Conservation (phyloP, 164 flowering plant genomes). For the Nymphaea thermarum region DNA sequence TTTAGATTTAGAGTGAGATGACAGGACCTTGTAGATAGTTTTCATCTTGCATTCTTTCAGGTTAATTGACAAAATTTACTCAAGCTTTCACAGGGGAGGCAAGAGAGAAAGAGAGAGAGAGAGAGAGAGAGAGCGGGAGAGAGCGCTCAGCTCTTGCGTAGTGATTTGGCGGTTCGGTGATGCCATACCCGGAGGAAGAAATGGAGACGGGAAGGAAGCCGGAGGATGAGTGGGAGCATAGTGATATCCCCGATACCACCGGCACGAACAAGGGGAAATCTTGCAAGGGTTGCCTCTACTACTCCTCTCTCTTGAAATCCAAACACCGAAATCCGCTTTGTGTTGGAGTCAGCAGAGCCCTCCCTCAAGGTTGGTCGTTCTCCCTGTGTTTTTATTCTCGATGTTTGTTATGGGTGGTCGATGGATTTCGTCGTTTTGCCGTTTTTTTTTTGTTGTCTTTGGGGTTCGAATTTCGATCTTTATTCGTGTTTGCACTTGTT, state of each 20-base stretch:
- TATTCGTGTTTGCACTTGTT: neutral
- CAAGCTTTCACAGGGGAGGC: too few species aligned
- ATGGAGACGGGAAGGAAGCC: neutral
- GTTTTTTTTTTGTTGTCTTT: neutral
- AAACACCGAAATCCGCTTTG: slow-evolving; percentile 35
- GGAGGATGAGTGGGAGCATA: neutral
- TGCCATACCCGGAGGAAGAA: neutral
- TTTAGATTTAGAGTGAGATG: too few species aligned
- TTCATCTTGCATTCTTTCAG: too few species aligned
- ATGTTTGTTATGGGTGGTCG: neutral
- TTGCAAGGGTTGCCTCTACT: slow-evolving; percentile 51
- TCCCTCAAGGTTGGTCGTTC: slow-evolving; percentile 25
- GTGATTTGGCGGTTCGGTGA: neutral
- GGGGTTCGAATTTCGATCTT: neutral
- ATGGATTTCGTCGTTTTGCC: neutral
- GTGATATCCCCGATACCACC: neutral
- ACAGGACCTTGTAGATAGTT: too few species aligned
- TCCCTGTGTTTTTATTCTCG: neutral
- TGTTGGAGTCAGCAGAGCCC: slow-evolving; percentile 36
- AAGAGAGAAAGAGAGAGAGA: too few species aligned
- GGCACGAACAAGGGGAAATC: slow-evolving; percentile 26
- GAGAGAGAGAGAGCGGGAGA: too few species aligned
- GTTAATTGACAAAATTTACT: too few species aligned
- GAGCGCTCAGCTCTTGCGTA: too few species aligned
- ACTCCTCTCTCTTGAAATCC: slow-evolving; percentile 38